Percentiles rank a stretch among this genome's conserved stretches.
Evolutionary conservation across 2,329 filamentous ascomycete species (phyloP).

Genomic region (Calonectria hongkongensis): DNA sequence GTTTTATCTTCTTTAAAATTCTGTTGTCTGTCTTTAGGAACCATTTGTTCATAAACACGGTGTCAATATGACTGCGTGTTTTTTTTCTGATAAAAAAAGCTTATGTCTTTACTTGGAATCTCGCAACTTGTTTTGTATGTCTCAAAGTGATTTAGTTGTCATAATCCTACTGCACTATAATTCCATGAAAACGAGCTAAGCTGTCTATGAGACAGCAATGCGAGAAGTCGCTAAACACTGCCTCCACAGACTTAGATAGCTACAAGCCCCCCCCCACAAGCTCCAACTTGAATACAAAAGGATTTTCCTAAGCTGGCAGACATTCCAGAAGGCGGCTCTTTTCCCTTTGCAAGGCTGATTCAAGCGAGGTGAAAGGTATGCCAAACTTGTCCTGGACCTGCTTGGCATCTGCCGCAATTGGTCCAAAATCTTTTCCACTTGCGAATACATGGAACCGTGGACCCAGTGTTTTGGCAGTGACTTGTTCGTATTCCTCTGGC

Average conservation of each 20-base stretch:
- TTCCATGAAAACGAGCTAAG: too few species aligned
- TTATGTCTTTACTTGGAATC: too few species aligned
- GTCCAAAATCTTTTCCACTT: constrained; percentile 35
- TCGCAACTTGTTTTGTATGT: too few species aligned
- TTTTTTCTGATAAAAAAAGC: too few species aligned
- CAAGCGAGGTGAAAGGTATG: constrained; percentile 40
- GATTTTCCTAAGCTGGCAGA: neutral
- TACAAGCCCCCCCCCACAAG: too few species aligned
- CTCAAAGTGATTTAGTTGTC: too few species aligned
- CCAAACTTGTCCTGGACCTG: constrained; percentile 30
- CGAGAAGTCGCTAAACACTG: too few species aligned
- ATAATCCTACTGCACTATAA: too few species aligned
- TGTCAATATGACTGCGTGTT: too few species aligned
- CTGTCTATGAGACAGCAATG: too few species aligned
- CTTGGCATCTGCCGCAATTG: neutral
- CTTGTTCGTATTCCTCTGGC: constrained; percentile 31
- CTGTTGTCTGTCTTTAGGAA: neutral
- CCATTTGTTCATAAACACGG: neutral
- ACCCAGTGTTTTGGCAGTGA: constrained; percentile 5
- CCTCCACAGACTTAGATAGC: too few species aligned
- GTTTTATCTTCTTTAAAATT: neutral
- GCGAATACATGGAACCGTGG: constrained; percentile 42
- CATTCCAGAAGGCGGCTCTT: constrained; percentile 36
- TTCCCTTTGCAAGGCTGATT: constrained; percentile 41
- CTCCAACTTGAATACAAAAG: too few species aligned